phyloP scores from a whole-genome alignment of 1,139 yeast genomes.

The Pichia sp. region DNA sequence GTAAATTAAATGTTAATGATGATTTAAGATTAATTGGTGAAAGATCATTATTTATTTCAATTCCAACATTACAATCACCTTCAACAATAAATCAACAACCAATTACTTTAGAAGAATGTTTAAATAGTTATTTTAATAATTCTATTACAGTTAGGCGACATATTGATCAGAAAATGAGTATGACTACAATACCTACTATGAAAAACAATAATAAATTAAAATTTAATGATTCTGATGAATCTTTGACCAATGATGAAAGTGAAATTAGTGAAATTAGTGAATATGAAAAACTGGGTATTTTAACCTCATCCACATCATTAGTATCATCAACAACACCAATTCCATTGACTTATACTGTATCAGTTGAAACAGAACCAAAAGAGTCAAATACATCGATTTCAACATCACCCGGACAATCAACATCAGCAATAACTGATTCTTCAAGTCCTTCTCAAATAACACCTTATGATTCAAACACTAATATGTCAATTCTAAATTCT shows the following conservation, averaged over 20 bases:
- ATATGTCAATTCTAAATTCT: neutral
- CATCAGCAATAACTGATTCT: neutral
- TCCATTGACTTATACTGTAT: no score
- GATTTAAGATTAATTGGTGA: constrained; percentile 67
- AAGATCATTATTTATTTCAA: constrained; percentile 60
- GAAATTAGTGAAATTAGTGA: constrained; percentile 12
- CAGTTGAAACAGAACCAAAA: no score
- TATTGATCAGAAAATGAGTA: constrained; percentile 48
- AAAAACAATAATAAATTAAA: neutral
- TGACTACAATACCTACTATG: neutral
- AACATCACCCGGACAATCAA: neutral
- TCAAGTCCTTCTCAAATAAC: neutral
- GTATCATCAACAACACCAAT: neutral
- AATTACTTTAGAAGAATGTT: constrained; percentile 61
- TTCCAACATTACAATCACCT: constrained; percentile 35
- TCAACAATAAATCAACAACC: constrained; percentile 26
- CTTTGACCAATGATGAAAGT: constrained; percentile 5
- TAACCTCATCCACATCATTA: constrained; percentile 4
- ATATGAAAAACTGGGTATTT: constrained; percentile 20
- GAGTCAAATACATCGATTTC: neutral
- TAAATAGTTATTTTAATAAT: constrained; percentile 68
- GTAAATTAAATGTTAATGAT: constrained; percentile 57
- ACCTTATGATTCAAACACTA: no score
- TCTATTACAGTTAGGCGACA: constrained; percentile 65
- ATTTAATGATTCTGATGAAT: neutral